Evolutionary conservation across 495 filamentous ascomycete species (phyloP).

Genomic region (Trichoderma erinaceum): DNA sequence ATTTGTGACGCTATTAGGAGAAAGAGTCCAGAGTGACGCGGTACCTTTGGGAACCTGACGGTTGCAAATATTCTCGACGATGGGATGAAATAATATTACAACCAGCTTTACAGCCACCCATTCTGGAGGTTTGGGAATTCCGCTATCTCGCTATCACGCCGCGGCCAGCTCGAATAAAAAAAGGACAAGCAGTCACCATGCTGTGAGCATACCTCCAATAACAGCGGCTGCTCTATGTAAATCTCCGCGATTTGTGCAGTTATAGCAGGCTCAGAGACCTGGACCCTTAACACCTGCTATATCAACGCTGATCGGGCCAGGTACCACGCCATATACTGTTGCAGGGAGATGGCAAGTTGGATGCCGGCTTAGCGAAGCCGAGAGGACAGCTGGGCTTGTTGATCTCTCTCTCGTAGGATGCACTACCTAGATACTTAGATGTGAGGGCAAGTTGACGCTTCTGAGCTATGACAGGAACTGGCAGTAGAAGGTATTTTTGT

Average conservation of each 20-base stretch:
- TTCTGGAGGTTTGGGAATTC: not conserved
- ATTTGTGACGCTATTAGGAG: slow-evolving; percentile 3
- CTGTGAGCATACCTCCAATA: not conserved
- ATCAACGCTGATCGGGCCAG: not conserved
- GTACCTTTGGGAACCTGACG: not conserved
- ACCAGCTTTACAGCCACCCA: not conserved
- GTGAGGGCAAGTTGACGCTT: not conserved
- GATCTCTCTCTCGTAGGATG: not conserved
- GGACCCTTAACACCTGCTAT: not conserved
- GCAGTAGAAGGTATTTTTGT: too few species aligned
- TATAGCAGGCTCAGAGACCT: not conserved
- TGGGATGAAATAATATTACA: not conserved
- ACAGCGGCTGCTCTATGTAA: not conserved
- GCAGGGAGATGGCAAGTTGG: not conserved
- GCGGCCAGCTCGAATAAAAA: not conserved
- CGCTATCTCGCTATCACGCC: not conserved
- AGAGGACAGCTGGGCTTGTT: not conserved
- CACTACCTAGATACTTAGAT: not conserved
- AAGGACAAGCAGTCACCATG: not conserved
- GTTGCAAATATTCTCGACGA: too few species aligned
- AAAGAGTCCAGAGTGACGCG: not conserved
- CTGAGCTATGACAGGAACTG: too few species aligned
- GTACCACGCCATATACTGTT: not conserved
- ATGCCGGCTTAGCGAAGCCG: not conserved
- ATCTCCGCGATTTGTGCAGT: not conserved